Base-by-base conservation (phyloP, 2,329 filamentous ascomycete species). In the Alternaria novae-zelandiae region DNA sequence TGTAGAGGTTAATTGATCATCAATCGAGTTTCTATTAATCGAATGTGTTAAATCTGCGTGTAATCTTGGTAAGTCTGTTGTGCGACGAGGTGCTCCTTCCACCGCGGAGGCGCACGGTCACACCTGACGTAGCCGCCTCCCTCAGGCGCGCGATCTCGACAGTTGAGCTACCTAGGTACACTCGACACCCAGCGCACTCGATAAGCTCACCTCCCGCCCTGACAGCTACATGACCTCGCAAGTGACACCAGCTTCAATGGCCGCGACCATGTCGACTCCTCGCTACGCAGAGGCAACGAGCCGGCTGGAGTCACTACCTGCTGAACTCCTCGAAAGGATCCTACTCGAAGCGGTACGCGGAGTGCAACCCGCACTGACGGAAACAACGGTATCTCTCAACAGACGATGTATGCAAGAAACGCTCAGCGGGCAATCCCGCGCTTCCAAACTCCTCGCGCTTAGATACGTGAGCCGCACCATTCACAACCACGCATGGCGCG, bases 1-100 rank as follows among this genome's bases (percentile, higher is more conserved):
- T 65, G 61, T 82, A 63, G 43, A 45, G 26, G 8, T 45, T 17
- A 11, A 15, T 25, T n/a, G 7, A 53, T 23, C 49, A 53, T 25
- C 30, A 12, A 11, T 36, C 8, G 13, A 26, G 5, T 47, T 6
- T 13, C 13, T 10, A 21, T 13, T 6, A 17, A 2, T 2, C 1
- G 45, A 25, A n/a, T 47, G 45, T 47, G 13, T 47, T 47, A 10
- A 41, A 13, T n/a, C 7, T 25, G 11, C 3, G 21, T 1, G 13
- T 13, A 6, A 46, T 25, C 7, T 46, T 17, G 30, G 26, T 28
- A 21, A 32, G 17, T n/a, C 7, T 51, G 12, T 36, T 51, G 12
- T 36, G 32, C 41, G 41, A 20, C 41, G 17, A 44, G 3, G 41
- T 44, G 41, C 41, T 44, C 41, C 41, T 44, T 20, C 41, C 17